Conservation (phyloP, 192 early-diverging fungal species). For the Chytriomyces sp. region DNA sequence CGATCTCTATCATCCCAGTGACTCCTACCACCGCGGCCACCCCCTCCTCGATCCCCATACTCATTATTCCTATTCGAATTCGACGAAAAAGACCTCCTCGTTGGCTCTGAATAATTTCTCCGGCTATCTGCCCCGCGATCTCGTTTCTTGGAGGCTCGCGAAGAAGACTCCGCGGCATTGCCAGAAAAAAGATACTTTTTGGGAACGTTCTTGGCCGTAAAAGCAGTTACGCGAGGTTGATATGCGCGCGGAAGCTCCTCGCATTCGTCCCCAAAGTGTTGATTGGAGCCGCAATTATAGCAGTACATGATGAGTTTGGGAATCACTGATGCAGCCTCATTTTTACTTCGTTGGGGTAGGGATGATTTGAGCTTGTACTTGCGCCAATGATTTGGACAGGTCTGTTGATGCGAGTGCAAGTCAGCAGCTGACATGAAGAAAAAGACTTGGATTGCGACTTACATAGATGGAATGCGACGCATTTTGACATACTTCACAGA, state of each 20-base stretch:
- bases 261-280: constrained; percentile 23
- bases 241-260: background rate
- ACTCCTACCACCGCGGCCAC: background rate
- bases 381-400: constrained; percentile 9
- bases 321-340: background rate
- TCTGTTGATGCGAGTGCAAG: background rate
- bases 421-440: background rate
- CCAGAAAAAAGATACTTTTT: background rate
- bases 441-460: background rate
- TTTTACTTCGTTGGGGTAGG: background rate
- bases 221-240: background rate
- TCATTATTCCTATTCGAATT: too few relatives aligned
- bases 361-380: constrained; percentile 12
- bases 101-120: too few relatives aligned
- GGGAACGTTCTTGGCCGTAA: background rate
- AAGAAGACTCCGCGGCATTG: too few relatives aligned
- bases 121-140: too few relatives aligned
- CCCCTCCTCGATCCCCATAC: background rate
- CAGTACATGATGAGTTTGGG: background rate
- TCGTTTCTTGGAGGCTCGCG: too few relatives aligned
- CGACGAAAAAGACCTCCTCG: too few relatives aligned
- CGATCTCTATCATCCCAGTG: background rate
- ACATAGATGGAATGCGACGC: constrained; percentile 9
- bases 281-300: constrained; percentile 1
- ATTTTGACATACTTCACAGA: background rate